Evolutionary conservation across 176 grass and related monocot genomes (phyloP), one percentile per base, ranked within the genome.

Genomic region (Saccharum spontaneum): DNA sequence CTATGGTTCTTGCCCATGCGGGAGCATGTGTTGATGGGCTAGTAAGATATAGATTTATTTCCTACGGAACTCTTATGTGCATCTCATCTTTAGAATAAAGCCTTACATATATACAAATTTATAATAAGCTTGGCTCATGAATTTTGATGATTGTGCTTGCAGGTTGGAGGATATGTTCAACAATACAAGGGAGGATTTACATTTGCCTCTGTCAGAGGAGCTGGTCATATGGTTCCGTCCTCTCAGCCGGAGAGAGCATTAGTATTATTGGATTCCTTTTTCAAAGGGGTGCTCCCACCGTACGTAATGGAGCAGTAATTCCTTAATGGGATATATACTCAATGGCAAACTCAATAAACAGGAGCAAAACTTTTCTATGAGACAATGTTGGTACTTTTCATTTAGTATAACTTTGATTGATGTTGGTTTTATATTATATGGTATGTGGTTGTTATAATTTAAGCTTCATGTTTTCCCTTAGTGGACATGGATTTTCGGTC

Each of bases 141-240:
- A 57, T 57, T 57, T 17, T 57, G 52, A 22, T 17, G 17, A 54
- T 57, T 20, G 0, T 59, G 41, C 15, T 66, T 73, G 15, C 8
- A 87, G 86, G 86, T 87, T 3, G 86, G 62, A 46, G 86, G 87
- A 12, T 88, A 90, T 84, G 84, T 89, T 67, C 87, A 79, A 1
- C 77, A 92, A 18, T 89, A 94, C 28, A 57, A 52, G 8, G 75
- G 88, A 77, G 85, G 85, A 61, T 82, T 92, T 61, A 83, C 76
- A 16, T 82, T 94, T 69, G 81, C 78, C 4, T 87, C 92, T 11
- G 87, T 92, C 8, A 92, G 87, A 67, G 87, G 82, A 76, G 80
- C 92, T 39, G 92, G 84, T 0, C 92, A 92, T 59, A 71, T 77
- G 81, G 90, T 94, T 66, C 84, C 92, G 5, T 87, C 66, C 7